Conservation (phyloP, 345 rosid genomes). For the Dimocarpus longan region DNA sequence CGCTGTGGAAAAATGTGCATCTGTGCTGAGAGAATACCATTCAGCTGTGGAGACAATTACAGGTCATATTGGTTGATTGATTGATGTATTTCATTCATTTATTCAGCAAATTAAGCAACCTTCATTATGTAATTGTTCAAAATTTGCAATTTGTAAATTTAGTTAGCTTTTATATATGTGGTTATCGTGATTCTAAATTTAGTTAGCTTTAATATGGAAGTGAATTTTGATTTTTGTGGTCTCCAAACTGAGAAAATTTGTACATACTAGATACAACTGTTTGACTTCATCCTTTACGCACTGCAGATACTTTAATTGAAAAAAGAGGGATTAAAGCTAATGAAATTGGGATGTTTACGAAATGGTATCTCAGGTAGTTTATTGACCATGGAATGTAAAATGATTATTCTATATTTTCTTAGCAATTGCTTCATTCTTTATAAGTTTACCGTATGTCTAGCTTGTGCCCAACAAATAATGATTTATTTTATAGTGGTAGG, state of each 20-base stretch:
- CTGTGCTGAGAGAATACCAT: slow-evolving; percentile 77
- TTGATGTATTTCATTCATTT: slow-evolving; percentile 1
- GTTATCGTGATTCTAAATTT: neutral
- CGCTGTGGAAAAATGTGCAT: slow-evolving; percentile 77
- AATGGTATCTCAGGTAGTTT: slow-evolving; percentile 69
- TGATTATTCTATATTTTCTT: slow-evolving; percentile 1
- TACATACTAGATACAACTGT: neutral
- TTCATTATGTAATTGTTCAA: neutral
- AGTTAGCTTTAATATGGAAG: neutral
- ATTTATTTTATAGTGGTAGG: neutral
- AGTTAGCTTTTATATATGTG: neutral
- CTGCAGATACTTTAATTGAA: slow-evolving; percentile 78
- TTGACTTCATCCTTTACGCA: slow-evolving; percentile 10
- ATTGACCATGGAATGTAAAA: neutral
- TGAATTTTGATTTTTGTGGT: neutral
- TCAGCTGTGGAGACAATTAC: slow-evolving; percentile 93
- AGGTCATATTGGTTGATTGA: slow-evolving; percentile 40
- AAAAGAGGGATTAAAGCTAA: slow-evolving; percentile 73
- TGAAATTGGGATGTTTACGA: slow-evolving; percentile 85
- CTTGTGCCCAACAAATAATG: neutral
- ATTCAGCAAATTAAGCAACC: neutral
- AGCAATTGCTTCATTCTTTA: neutral
- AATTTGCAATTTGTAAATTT: neutral
- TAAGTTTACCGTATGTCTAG: neutral
- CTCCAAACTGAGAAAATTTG: neutral